A percentile compares a stretch with the other conserved stretches of the same genome.
These are phyloP conservation scores for Salix exigua DNA, from an alignment of 345 rosid genomes.

Conservation along the genomic window DNA sequence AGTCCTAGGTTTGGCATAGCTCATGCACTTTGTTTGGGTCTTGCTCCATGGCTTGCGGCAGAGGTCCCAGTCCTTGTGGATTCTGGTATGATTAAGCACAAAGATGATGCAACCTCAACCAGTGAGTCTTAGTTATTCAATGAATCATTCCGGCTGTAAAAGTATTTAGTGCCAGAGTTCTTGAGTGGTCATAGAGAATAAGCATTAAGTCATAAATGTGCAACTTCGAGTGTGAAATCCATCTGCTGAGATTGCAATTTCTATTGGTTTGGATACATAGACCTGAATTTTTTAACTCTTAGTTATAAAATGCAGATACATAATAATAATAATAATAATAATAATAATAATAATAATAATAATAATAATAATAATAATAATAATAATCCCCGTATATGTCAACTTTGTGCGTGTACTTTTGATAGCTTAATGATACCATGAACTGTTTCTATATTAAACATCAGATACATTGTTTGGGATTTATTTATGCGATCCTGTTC, in stretches of 20 bases:
- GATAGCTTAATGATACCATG: too few relatives aligned
- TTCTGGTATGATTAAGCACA: conserved; percentile 96
- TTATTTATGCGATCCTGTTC: too few relatives aligned
- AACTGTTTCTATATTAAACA: too few relatives aligned
- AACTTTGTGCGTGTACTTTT: too few relatives aligned
- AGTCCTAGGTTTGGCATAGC: conserved; percentile 96
- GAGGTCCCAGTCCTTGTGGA: conserved; percentile 94
- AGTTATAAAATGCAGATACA: not conserved
- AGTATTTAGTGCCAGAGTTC: not conserved
- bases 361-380: not conserved
- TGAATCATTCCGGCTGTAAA: conserved; percentile 3
- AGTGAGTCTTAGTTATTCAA: conserved; percentile 39
- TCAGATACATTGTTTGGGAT: too few relatives aligned
- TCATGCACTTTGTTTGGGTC: conserved; percentile 95
- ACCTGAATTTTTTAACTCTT: not conserved
- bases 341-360: not conserved
- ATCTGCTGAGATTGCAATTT: not conserved
- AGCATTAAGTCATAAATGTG: not conserved
- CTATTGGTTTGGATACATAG: not conserved
- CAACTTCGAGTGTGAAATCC: conserved; percentile 1
- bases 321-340: not conserved
- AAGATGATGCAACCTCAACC: conserved; percentile 72
- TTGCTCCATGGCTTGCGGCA: conserved; percentile 99
- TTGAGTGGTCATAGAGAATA: conserved; percentile 6
- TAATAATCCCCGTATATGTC: not conserved